Evolutionary conservation across 257 asterid species (phyloP), one percentile per base, ranked within the genome.

Genomic region (Pogostemon cablin): DNA sequence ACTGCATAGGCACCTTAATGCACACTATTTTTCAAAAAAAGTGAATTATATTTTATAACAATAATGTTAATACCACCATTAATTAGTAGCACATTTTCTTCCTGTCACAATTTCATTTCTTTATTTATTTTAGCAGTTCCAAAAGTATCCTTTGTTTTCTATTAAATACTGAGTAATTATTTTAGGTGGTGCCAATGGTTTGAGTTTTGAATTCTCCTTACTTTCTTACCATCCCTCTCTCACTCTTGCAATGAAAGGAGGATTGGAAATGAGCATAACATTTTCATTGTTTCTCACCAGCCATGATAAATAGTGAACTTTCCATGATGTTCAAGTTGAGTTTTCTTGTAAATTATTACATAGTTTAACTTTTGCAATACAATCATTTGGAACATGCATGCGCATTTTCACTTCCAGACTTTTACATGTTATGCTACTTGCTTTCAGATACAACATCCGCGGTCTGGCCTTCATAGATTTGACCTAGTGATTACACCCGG

Each of bases 391-490:
- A 54, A 6, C 70, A 47, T 37, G 68, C 56, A 46, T 17, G 50
- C 9, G 4, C 47, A 17, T 15, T 42, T 69, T 9, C 25, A 25
- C 38, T 41, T 70, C 75, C 68, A 5, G 42, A 42, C 34, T 72
- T 62, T 73, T 69, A 69, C 60, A 54, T 65, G 54, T 62, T 56
- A 48, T 54, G 35, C 46, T 7, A 64, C 65, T 47, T 82, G 61
- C 58, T 85, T 75, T 72, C 89, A 92, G 96, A 82, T 92, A 72
- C 98, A 92, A 68, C 98, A 92, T 80, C 98, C 98, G 15, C 86
- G 98, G 75, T 83, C 96, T 77, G 83, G 75, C 62, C 84, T 92
- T 12, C 71, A 82, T 75, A 83, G 96, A 80, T 92, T 92, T 85
- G 96, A 92, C 80, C 83, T 92, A 47, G 92, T 92, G 71, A 82